Evolutionary conservation across 805 yeast species (phyloP), one percentile per base, ranked within the genome.

Genomic region (Myxozyma geophila): DNA sequence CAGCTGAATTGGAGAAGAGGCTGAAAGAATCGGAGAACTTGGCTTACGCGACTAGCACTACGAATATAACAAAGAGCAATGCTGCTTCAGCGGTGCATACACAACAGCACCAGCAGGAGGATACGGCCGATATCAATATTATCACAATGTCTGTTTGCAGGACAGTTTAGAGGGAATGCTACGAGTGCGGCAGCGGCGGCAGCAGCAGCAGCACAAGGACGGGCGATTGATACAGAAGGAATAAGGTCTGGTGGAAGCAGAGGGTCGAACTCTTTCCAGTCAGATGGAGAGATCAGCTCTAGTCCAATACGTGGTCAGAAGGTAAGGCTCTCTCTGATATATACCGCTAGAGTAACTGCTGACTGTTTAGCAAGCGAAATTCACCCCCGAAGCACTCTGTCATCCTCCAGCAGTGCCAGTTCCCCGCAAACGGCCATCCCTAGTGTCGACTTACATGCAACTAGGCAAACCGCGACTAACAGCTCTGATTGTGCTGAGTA

Each of bases 401-500:
- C 59, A 58, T 28, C 50, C 67, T 4, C 51, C 62, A n/a, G 48
- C 58, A 36, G 36, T 53, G 19, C 40, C 47, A 17, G 40, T 39
- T 5, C 60, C 58, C 1, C 62, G 62, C 7, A 43, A 39, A 4
- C 36, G 43, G 19, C 63, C 61, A n/a, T 57, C 64, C 1, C 37
- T 36, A 28, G 43, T 44, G 13, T 49, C 43, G n/a, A 65, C 73
- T 1, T 92, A 90, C 72, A 59, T 91, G 9, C 90, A 90, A 64
- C 81, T 95, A n/a, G 85, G 97, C 3, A 95, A 95, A 75, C 99
- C 99, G 15, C 83, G 91, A 61, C 81, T 95, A 59, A 90, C 98
- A 0, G 84, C 92, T 7, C 78, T 95, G 46, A 96, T 95, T 13
- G 96, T 93, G 75, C 79, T 95, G 21, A 89, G 97, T 59, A 88